phyloP scores from a whole-genome alignment of 371 early-diverging fungal genomes.

The Apophysomyces sp. region DNA sequence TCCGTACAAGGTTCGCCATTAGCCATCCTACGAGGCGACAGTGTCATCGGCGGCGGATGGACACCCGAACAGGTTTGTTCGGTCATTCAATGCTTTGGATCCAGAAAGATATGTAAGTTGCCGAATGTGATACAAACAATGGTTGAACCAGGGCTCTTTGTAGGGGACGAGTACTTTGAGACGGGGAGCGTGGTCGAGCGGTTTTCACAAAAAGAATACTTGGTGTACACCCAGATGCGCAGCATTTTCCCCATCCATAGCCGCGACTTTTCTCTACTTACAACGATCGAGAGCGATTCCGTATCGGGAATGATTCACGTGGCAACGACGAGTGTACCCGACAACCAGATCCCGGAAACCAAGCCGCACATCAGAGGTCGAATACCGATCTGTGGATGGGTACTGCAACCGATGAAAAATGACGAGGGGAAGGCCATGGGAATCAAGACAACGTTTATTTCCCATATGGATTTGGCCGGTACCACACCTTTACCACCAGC shows the following conservation, averaged over 20 bases:
- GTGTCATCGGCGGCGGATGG: slow-evolving; percentile 43
- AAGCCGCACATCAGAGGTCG: slow-evolving; percentile 49
- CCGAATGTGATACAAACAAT: neutral
- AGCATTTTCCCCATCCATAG: slow-evolving; percentile 52
- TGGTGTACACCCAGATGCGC: slow-evolving; percentile 47
- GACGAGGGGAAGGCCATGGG: slow-evolving; percentile 29
- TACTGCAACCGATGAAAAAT: slow-evolving; percentile 39
- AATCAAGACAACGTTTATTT: slow-evolving; percentile 53
- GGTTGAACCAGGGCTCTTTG: neutral
- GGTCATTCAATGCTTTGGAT: slow-evolving; percentile 48
- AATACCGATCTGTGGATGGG: slow-evolving; percentile 57
- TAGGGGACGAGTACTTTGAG: slow-evolving; percentile 61
- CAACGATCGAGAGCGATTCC: slow-evolving; percentile 53
- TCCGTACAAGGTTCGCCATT: slow-evolving; percentile 40
- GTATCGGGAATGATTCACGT: slow-evolving; percentile 51
- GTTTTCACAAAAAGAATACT: slow-evolving; percentile 54
- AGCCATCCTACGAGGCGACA: slow-evolving; percentile 55
- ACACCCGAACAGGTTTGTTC: slow-evolving; percentile 56
- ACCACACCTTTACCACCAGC: slow-evolving; percentile 43
- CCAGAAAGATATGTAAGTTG: slow-evolving; percentile 38
- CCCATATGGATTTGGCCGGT: slow-evolving; percentile 58
- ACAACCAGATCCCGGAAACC: slow-evolving; percentile 48
- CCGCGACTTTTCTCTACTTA: slow-evolving; percentile 50
- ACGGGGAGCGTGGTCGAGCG: slow-evolving; percentile 51
- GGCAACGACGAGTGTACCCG: slow-evolving; percentile 57